phyloP scores from a whole-genome alignment of 768 basidiomycete genomes.

The Suillus subaureus region DNA sequence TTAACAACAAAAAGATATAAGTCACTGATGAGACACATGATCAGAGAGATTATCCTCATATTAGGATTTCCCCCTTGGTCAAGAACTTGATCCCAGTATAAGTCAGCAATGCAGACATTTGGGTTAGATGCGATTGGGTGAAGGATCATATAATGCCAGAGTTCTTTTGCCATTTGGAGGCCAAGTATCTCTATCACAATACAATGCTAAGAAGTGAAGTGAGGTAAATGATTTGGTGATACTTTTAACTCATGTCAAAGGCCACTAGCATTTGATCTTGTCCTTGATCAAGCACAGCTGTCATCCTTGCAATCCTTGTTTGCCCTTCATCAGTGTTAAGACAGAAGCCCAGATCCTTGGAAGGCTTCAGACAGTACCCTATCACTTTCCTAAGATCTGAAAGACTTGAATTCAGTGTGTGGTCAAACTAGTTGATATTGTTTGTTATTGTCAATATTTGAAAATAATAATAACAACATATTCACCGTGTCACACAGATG shows the following conservation, averaged over 20 bases:
- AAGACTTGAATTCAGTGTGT: neutral
- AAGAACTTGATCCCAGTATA: neutral
- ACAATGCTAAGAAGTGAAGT: neutral
- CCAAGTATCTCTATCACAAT: neutral
- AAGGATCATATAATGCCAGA: neutral
- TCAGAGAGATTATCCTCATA: neutral
- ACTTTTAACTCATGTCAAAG: neutral
- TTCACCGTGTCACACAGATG: neutral
- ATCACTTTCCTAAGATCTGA: neutral
- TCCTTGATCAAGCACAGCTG: neutral
- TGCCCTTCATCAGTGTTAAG: neutral
- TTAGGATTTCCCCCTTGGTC: neutral
- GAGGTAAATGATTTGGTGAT: neutral
- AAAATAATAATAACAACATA: neutral
- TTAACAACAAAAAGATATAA: neutral
- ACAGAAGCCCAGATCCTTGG: neutral
- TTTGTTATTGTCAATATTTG: too few relatives aligned
- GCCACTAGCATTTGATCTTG: neutral
- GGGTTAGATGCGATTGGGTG: too few relatives aligned
- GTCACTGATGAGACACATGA: neutral
- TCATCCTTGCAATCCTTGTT: neutral
- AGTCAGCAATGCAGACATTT: too few relatives aligned
- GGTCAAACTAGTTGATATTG: neutral
- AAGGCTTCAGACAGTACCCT: neutral
- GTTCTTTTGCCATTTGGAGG: neutral